Evolutionary conservation across 2,329 filamentous ascomycete genomes (phyloP), one percentile per base, ranked within the genome.

Genomic region (Alternaria metachromatica): DNA sequence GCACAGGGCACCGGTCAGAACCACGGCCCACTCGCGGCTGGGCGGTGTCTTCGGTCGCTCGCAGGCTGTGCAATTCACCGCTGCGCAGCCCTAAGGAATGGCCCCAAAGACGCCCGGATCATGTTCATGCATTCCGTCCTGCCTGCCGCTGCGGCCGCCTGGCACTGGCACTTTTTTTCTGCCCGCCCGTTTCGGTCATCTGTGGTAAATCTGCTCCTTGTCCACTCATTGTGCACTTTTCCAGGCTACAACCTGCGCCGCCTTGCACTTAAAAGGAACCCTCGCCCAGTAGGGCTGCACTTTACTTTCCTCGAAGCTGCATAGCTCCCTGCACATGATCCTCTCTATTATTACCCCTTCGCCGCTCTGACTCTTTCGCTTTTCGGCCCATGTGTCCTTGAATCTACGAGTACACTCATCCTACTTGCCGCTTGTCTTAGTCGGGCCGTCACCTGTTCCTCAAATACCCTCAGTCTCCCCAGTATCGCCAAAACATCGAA

Each of bases 21-120:
- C 66, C 65, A 64, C 70, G 73, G 71, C 60, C 58, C 60, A 66
- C 61, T 56, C 65, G 71, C 72, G 69, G 69, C 71, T 75, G 64
- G 53, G 54, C 53, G 26, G 56, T 51, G 33, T 62, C 58, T 37
- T 57, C 55, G 62, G 54, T 65, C 56, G 65, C 68, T 51, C 44
- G 66, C 67, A 63, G 76, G 76, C 76, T 77, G 76, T 78, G 76
- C 76, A 70, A 69, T 74, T 74, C 74, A 74, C 69, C 67, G 61
- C 69, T 69, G 66, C 66, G 58, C 69, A 66, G 60, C 62, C 64
- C 57, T 64, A 51, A 46, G 55, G 49, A 64, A 48, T 64, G 73
- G 69, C 72, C 72, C 72, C 69, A 69, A 53, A 62, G 55, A 55
- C 65, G 62, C 65, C 67, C 69, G 59, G 65, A 63, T 70, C 62